Evolutionary conservation across 228 moss, liverwort and hornwort species (phyloP), one percentile per base, ranked within the genome.

Genomic region (Sphagnum magellanicum): DNA sequence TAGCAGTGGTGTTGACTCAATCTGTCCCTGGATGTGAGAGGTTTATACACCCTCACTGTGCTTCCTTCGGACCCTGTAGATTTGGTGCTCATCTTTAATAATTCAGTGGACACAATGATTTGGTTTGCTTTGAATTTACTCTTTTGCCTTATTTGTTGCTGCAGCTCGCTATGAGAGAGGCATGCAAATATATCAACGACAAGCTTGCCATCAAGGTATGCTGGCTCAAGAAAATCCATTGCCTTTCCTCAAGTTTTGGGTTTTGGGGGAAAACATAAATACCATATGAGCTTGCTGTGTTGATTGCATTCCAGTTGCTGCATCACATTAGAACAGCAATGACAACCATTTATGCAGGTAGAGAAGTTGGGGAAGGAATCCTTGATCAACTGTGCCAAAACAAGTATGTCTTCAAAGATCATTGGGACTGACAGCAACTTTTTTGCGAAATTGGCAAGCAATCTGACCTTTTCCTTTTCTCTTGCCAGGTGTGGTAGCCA

Each of bases 81-180:
- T 63, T 8, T 7, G 16, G 32, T 32, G 32, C 32, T 32, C 32
- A 3, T 32, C 32, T 32, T 32, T 32, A 32, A 32, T 32, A 32
- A 3, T 32, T 32, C 3, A 3, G 32, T 32, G 32, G 32, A 32
- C 32, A 32, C 32, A 32, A 32, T 32, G 32, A 32, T 32, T 32
- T 32, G 32, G 32, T 32, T 32, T 32, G 32, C 32, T 32, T 32
- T 32, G 32, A 32, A 32, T 32, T 32, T 32, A 2, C 32, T 16
- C 4, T 8, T 64, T 16, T 4, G 1, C 10, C 63, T 17, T 48
- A 8, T 10, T 70, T 69, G 55, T 63, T 49, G 53, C 65, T 63
- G 66, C 79, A 94, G 94, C 89, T 95, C 74, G 94, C 94, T 52
- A 91, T 91, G 94, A 84, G 91, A 61, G 94, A 95, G 76, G 79